Conservation (phyloP, 768 basidiomycete species). For the Naganishia vaughanmartiniae region DNA sequence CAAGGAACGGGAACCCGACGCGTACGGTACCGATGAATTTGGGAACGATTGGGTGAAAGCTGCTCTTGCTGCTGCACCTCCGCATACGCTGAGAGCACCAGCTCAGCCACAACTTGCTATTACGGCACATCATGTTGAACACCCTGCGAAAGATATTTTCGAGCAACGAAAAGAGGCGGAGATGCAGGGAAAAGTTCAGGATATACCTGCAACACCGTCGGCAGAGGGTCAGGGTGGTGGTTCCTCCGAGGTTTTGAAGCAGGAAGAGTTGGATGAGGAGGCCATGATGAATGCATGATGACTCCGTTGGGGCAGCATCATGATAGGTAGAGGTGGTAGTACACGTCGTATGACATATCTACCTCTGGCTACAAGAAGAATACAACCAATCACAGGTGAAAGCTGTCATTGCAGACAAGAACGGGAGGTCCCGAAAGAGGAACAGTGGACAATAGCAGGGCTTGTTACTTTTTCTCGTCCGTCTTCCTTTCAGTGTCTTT, state of each 20-base stretch:
- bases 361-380: too few relatives aligned
- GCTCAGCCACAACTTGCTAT: not conserved
- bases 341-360: not conserved
- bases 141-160: slow-evolving; percentile 8
- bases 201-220: not conserved
- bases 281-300: slow-evolving; percentile 23
- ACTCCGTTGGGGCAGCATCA: too few relatives aligned
- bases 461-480: not conserved
- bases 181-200: slow-evolving; percentile 3
- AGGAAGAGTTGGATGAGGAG: slow-evolving; percentile 30
- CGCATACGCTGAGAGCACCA: not conserved
- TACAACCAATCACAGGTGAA: not conserved
- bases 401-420: not conserved
- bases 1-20: slow-evolving; percentile 21
- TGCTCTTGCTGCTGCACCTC: slow-evolving; percentile 9
- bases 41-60: slow-evolving; percentile 10
- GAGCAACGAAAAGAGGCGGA: slow-evolving; percentile 22
- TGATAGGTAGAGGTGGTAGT: not conserved
- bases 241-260: slow-evolving; percentile 1
- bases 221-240: not conserved
- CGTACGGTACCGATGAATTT: slow-evolving; percentile 21
- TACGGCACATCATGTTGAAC: not conserved
- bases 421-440: not conserved
- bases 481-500: slow-evolving; percentile 11
- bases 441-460: not conserved